A percentile compares a stretch with the other conserved stretches of the same genome.
phyloP scores from a whole-genome alignment of 148 eudicot species.

The Pouteria glomerata region DNA sequence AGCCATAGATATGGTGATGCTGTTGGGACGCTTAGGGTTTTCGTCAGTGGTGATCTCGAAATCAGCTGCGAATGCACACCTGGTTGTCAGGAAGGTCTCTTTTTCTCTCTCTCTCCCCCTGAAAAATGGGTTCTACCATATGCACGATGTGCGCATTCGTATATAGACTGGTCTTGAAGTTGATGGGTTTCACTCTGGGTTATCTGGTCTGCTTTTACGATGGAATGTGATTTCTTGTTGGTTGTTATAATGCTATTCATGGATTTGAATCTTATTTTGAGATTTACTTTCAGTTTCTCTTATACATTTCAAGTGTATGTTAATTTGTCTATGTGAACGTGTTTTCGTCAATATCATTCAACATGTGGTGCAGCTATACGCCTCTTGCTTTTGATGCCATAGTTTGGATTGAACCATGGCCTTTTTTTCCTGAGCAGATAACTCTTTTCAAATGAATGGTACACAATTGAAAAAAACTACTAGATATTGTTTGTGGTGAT shows the following conservation, averaged over 20 bases:
- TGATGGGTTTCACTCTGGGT: constrained; percentile 13
- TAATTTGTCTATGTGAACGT: constrained; percentile 19
- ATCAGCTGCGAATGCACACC: constrained; percentile 68
- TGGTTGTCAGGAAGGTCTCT: constrained; percentile 62
- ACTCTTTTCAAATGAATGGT: neutral
- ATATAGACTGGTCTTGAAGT: constrained; percentile 4
- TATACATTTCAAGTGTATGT: constrained; percentile 23
- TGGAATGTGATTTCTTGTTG: neutral
- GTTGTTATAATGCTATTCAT: neutral
- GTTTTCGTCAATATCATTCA: neutral
- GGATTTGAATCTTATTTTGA: constrained; percentile 3
- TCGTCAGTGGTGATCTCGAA: constrained; percentile 43
- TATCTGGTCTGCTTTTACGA: constrained; percentile 1
- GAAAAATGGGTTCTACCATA: neutral
- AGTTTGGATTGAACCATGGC: neutral
- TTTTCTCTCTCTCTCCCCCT: constrained; percentile 9
- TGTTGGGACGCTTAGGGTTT: constrained; percentile 71
- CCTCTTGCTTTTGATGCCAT: neutral
- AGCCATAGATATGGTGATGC: constrained; percentile 66
- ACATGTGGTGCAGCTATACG: constrained; percentile 5
- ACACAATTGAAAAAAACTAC: neutral
- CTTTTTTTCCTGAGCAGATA: neutral
- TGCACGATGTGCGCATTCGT: constrained; percentile 3
- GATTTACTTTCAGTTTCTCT: neutral
- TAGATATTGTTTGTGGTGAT: neutral